Evolutionary conservation across 345 rosid genomes (phyloP), one percentile per base, ranked within the genome.

Genomic region (Rhizophora apiculata): DNA sequence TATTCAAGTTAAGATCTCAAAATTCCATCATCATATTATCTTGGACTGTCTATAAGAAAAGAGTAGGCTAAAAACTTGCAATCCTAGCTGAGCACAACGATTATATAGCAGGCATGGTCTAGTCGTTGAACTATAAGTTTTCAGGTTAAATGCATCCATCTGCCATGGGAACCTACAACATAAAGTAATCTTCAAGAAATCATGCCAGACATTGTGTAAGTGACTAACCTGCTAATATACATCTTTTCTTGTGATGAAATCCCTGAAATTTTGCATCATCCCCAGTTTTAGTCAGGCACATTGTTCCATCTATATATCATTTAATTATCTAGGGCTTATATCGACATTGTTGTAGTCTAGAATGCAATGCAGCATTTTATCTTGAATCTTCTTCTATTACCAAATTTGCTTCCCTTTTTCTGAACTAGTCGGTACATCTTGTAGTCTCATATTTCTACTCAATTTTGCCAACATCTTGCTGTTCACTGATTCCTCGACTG

Each of bases 151-250:
- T 86, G 96, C 76, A 70, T 88, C 65, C 85, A 85, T 82, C 84
- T 93, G 67, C 90, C 93, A 13, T 93, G 96, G 96, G 96, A 90
- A 81, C 85, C 87, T 62, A 92, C 88, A 69, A 68, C 82, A 1
- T 87, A 78, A 69, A 78, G 72, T 30, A 88, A 80, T 63, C 73
- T 90, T 65, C 75, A 73, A 9, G 63, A 73, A 65, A 80, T 78
- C 39, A 60, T 56, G 61, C 95, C 91, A 49, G 93, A 90, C 65
- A 83, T 92, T 16, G 63, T 88, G 98, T 90, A 73, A 80, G 95
- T 63, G 30, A 16, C 26, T 54, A 20, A 4, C 49, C 70, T 21
- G 54, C 54, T 62, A 24, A 21, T 63, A 18, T 70, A 18, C 19
- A 7, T 52, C 30, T 37, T 29, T 6, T 51, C 29, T 36, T 52